phyloP scores from a whole-genome alignment of 2,329 filamentous ascomycete genomes.

The Trichoderma endophyticum region DNA sequence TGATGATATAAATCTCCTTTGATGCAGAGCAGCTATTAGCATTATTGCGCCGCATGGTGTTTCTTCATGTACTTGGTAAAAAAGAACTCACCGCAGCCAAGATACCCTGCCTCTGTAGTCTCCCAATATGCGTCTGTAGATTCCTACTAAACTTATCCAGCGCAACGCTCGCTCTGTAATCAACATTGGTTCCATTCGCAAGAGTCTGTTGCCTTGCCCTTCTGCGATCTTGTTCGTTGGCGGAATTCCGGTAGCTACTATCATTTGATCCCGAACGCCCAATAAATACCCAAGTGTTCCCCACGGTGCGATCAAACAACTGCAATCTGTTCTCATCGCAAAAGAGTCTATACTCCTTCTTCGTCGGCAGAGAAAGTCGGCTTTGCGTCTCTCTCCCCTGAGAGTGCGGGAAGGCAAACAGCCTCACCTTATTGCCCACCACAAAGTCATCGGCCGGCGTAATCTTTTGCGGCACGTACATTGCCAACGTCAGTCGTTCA shows the following conservation, averaged over 20 bases:
- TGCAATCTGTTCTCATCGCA: slow-evolving; percentile 37
- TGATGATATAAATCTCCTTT: slow-evolving; percentile 43
- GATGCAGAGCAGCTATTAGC: no score
- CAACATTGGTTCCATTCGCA: neutral
- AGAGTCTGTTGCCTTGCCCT: slow-evolving; percentile 6
- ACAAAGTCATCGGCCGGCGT: slow-evolving; percentile 31
- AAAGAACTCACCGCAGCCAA: slow-evolving; percentile 36
- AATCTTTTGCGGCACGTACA: slow-evolving; percentile 39
- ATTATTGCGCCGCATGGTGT: no score
- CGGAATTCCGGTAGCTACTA: slow-evolving; percentile 27
- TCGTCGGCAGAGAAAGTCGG: slow-evolving; percentile 36
- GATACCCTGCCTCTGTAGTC: slow-evolving; percentile 36
- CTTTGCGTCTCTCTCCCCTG: slow-evolving; percentile 33
- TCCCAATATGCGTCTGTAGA: slow-evolving; percentile 37
- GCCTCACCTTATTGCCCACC: slow-evolving; percentile 34
- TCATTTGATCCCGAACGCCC: slow-evolving; percentile 31
- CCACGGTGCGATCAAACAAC: slow-evolving; percentile 34
- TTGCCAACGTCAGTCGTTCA: slow-evolving; percentile 37
- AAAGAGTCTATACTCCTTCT: slow-evolving; percentile 36
- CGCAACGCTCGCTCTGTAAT: slow-evolving; percentile 32
- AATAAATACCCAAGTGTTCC: slow-evolving; percentile 39
- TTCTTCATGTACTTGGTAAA: neutral
- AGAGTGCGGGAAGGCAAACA: slow-evolving; percentile 39
- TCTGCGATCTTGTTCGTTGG: slow-evolving; percentile 10
- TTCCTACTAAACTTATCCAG: slow-evolving; percentile 37